Evolutionary conservation across 176 grass and related monocot genomes (phyloP).

Genomic region (Urochloa ruziziensis): DNA sequence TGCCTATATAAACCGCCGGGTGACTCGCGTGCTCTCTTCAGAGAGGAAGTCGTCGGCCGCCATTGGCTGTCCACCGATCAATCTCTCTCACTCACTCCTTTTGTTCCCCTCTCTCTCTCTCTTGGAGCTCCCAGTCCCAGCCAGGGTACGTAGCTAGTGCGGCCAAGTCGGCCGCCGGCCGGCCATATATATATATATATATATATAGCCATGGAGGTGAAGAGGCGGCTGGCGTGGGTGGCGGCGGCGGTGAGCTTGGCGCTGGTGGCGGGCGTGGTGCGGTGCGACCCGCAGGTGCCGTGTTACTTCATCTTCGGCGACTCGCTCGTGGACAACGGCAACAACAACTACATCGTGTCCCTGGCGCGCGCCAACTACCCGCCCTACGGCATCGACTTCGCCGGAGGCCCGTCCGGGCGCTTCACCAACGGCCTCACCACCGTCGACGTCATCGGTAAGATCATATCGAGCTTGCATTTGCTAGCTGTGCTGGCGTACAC

Average conservation of each 20-base stretch:
- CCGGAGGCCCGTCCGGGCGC: conserved; percentile 56
- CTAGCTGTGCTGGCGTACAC: too few species aligned
- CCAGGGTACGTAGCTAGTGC: too few species aligned
- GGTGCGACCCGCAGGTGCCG: conserved; percentile 74
- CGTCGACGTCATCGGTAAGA: conserved; percentile 83
- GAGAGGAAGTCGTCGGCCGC: not conserved
- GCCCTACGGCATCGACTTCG: conserved; percentile 96
- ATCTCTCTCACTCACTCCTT: not conserved
- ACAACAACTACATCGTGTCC: conserved; percentile 95
- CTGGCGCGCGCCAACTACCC: conserved; percentile 80
- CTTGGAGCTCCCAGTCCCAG: too few species aligned
- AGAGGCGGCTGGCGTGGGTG: conserved; percentile 21
- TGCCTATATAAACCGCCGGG: conserved; percentile 33
- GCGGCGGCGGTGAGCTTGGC: not conserved
- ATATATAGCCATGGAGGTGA: conserved; percentile 36
- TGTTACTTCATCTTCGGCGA: conserved; percentile 99
- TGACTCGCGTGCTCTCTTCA: not conserved
- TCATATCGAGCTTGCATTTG: not conserved
- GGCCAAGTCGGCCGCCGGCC: too few species aligned
- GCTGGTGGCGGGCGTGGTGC: conserved; percentile 28
- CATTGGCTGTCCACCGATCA: not conserved
- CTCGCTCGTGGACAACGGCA: conserved; percentile 99
- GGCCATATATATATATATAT: too few species aligned
- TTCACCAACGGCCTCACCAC: conserved; percentile 96
- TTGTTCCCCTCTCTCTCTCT: too few species aligned